Evolutionary conservation across 2,329 filamentous ascomycete species (phyloP).

Genomic region (Purpureocillium lavendulum): DNA sequence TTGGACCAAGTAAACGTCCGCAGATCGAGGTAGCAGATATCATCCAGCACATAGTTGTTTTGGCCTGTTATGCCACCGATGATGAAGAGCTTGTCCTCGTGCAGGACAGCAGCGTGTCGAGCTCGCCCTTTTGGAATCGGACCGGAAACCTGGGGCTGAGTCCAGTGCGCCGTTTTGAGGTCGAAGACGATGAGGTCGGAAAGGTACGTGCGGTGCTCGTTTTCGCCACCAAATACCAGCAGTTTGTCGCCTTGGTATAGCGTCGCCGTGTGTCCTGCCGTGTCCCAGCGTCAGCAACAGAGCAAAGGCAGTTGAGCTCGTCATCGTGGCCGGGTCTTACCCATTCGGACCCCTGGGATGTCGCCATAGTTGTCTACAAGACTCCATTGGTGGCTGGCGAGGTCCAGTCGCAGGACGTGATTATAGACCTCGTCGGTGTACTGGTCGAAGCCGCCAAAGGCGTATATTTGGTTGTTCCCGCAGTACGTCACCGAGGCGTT

Average conservation of each 20-base stretch:
- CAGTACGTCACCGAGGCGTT: conserved; percentile 99
- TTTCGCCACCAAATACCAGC: conserved; percentile 96
- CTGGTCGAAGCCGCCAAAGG: conserved; percentile 96
- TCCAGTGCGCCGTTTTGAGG: conserved; percentile 90
- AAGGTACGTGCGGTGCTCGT: conserved; percentile 91
- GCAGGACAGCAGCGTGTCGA: conserved; percentile 84
- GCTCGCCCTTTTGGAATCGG: conserved; percentile 83
- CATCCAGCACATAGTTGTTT: conserved; percentile 85
- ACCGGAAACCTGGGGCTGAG: conserved; percentile 78
- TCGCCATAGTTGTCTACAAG: conserved; percentile 98
- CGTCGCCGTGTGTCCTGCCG: conserved; percentile 83
- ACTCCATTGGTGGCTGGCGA: conserved; percentile 85
- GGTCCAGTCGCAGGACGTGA: conserved; percentile 83
- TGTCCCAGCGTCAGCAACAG: conserved; percentile 6
- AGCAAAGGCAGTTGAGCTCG: background rate
- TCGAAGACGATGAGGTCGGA: conserved; percentile 96
- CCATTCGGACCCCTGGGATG: conserved; percentile 95
- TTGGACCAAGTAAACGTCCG: conserved; percentile 98
- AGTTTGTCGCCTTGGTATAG: conserved; percentile 91
- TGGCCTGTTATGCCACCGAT: conserved; percentile 92
- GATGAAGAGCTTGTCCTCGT: conserved; percentile 95
- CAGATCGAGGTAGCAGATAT: conserved; percentile 92
- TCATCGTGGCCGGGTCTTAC: conserved; percentile 31
- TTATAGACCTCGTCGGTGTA: conserved; percentile 99
- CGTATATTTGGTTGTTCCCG: conserved; percentile 94